Evolutionary conservation across 495 filamentous ascomycete species (phyloP), one percentile per base, ranked within the genome.

Genomic region (Tuber indicum): DNA sequence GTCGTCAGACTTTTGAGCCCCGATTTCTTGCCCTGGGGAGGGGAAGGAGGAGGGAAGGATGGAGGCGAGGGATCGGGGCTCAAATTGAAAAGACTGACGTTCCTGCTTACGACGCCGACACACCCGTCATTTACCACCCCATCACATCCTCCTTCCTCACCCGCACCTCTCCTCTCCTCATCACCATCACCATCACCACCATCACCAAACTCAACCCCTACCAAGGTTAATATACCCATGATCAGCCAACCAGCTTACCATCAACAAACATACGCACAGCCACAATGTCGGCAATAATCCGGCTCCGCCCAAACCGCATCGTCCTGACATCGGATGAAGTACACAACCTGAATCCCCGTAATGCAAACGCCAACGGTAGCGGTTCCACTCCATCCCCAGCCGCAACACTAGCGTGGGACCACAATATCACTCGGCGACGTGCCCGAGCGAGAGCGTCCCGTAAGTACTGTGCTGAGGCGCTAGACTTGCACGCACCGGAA

Each of bases 271-370:
- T 10, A 58, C n/a, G 3, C 52, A 62, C 70, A 42, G 41, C 45
- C 19, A 75, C 74, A 42, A 81, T 77, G 79, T 58, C 79, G 3
- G 75, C 75, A 43, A 81, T 81, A 79, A 78, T 81, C 75, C 79
- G 79, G 26, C 47, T 81, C 32, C 80, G 79, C 75, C 78, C 78
- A 26, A 80, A 77, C 17, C 78, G 79, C 36, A 80, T 80, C 45
- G 62, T 80, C 45, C 44, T 80, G 43, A 80, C 78, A 4, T 47
- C 71, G 9, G 78, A 80, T n/a, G 78, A 80, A 47, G 77, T 79
- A 17, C 78, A n/a, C 46, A 80, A 74, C 12, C n/a, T 62, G 12
- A n/a, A 16, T 14, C 52, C 52, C n/a, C n/a, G n/a, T 32, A 26
- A 16, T n/a, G 16, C n/a, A 32, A 62, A n/a, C 8, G 26, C n/a